phyloP scores from a whole-genome alignment of 116 monocot species.

The Dioscorea cayenensis region DNA sequence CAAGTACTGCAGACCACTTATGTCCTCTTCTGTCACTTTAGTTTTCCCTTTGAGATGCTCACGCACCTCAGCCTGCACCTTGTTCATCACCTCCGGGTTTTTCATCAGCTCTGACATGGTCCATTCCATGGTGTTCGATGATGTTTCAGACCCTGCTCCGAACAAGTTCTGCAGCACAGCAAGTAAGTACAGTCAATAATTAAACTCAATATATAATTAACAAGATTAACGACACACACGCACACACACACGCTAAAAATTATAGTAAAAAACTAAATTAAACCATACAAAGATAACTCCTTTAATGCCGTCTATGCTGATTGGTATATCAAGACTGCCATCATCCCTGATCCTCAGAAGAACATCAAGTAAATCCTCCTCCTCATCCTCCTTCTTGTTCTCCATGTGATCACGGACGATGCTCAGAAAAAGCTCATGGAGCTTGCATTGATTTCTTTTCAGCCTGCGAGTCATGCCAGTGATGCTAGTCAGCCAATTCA shows the following conservation, averaged over 20 bases:
- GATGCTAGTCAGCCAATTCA: background rate
- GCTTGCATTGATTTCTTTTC: background rate
- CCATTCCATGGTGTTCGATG: background rate
- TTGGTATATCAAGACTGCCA: background rate
- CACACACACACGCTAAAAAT: too few species aligned
- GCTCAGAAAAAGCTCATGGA: background rate
- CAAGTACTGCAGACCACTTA: background rate
- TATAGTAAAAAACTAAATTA: too few species aligned
- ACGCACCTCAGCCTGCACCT: background rate
- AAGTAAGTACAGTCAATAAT: too few species aligned
- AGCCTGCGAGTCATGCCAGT: slow-evolving; percentile 7
- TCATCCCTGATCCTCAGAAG: background rate
- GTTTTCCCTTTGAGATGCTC: background rate
- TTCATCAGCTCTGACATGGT: background rate
- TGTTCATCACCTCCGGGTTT: background rate
- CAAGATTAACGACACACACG: too few species aligned
- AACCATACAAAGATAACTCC: background rate
- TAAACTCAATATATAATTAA: too few species aligned
- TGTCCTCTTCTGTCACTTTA: background rate
- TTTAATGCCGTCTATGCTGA: background rate
- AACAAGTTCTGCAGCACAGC: background rate
- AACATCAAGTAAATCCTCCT: background rate
- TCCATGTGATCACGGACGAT: background rate
- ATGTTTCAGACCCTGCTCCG: background rate
- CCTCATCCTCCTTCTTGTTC: background rate